Base-by-base conservation (phyloP, 345 rosid species). In the Citrus cavaleriei region DNA sequence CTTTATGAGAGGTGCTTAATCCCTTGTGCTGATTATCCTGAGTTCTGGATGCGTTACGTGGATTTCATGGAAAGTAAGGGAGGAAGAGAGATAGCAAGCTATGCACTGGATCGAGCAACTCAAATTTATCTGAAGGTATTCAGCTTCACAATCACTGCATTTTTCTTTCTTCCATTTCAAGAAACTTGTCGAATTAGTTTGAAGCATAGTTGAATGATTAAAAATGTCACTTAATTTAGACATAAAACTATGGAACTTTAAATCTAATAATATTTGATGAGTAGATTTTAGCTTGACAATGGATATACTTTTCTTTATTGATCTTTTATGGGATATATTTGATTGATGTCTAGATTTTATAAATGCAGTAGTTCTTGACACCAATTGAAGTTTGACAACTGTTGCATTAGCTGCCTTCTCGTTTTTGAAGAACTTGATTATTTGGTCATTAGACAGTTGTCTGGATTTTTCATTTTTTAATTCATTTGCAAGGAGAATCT, bases 21-120 rank as follows among this genome's bases (percentile, higher is more conserved):
- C 81, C 94, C 98, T 67, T 94, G 98, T 67, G 95, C 97, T 68
- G 86, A 86, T 88, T 91, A 89, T 80, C 86, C 92, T 38, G 97
- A 92, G 83, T 91, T 93, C 73, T 95, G 98, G 98, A 88, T 95
- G 82, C 97, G 98, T 49, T 95, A 93, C 79, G 95, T 89, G 87
- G 93, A 92, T 66, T 93, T 86, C 82, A 78, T 90, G 87, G 98
- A 95, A 83, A 88, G 85, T 78, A 95, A 90, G 42, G 98, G 98
- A 73, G 98, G 98, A 82, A 88, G 94, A 77, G 98, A 95, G 89
- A 78, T 95, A 61, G 97, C 98, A 70, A 89, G 87, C 88, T 83
- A 87, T 80, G 98, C 98, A 2, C 75, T 95, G 81, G 89, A 86
- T 42, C 88, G 95, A 78, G 95, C 97, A 34, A 86, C 93, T 66